Conservation (phyloP, 306 rosid genomes). For the Vachellia pachyceras region DNA sequence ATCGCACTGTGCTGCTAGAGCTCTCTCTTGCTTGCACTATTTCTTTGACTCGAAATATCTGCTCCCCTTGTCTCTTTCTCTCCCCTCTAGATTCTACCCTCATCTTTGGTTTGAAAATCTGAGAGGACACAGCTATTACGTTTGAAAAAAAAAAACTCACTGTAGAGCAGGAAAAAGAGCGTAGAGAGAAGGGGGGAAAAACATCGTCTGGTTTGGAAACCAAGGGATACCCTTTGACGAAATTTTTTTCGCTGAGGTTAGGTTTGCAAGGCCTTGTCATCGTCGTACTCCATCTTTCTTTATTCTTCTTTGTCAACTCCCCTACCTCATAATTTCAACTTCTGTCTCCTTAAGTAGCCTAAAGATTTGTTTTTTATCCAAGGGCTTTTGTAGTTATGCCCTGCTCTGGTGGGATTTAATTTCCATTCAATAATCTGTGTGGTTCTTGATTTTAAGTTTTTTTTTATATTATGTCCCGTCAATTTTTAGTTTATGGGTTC, state of each 20-base stretch:
- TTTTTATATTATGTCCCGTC: background rate
- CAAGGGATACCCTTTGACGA: conserved; percentile 31
- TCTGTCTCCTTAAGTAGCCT: conserved; percentile 14
- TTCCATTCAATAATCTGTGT: background rate
- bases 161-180: background rate
- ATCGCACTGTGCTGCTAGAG: background rate
- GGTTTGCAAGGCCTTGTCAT: conserved; percentile 25
- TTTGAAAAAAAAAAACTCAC: background rate
- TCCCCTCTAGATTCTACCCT: conserved; percentile 33
- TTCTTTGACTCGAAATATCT: conserved; percentile 24
- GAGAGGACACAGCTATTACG: conserved; percentile 20
- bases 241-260: conserved; percentile 29
- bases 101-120: conserved; percentile 30
- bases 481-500: conserved; percentile 14
- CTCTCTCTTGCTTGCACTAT: conserved; percentile 13
- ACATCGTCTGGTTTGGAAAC: conserved; percentile 30
- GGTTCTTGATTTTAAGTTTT: conserved; percentile 1
- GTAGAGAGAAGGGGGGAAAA: background rate
- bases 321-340: conserved; percentile 16
- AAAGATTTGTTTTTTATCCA: conserved; percentile 31
- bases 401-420: background rate
- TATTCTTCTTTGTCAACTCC: conserved; percentile 26
- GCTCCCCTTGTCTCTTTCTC: conserved; percentile 12
- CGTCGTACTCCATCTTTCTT: conserved; percentile 4
- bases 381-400: conserved; percentile 9